Base-by-base conservation (phyloP, 495 filamentous ascomycete species). In the Friedmanniomyces simplex region DNA sequence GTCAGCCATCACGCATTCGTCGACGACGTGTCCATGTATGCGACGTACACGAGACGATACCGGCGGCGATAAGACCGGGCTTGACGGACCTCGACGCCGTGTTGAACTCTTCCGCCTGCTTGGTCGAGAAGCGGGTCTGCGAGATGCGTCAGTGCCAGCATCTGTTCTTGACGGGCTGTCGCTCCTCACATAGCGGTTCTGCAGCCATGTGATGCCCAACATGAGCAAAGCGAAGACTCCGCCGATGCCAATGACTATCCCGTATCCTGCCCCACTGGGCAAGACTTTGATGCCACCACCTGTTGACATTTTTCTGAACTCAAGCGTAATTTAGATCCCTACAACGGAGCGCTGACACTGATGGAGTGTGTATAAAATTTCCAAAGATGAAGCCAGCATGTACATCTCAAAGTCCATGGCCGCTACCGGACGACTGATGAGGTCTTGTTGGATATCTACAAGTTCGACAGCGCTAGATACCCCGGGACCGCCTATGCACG, bases 91-190 rank as follows among this genome's bases (percentile, higher is more conserved):
- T 63, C 8, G 70, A 73, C 0, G 76, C 75, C 0, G 75, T 76
- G 58, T 75, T 77, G 70, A 79, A 79, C 63, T 77, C 74, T 49
- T 78, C 75, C 13, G 72, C 66, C 41, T 61, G 60, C 25, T 71
- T 66, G 0, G 74, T 77, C 0, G 74, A 77, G 61, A 73, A 77
- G 0, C 59, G 62, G 1, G 76, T 76, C 37, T 55, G 21, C 18
- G 24, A 25, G 14, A 22, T 8, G 20, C 39, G 14, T 11, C 16
- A n/a, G 2, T 5, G 34, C 20, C 10, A 45, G 20, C 42, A 20
- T 21, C 16, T 18, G n/a, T 20, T 22, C 28, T 1, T 18, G 10
- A 30, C 12, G 53, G 8, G 13, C 16, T 22, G 36, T n/a, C 3
- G 32, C n/a, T 8, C 6, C 53, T 11, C 25, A 34, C 43, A 54